These are phyloP conservation scores for Babesia ovata DNA, from an alignment of 169 alveolate genomes.

Conservation along the genomic window DNA sequence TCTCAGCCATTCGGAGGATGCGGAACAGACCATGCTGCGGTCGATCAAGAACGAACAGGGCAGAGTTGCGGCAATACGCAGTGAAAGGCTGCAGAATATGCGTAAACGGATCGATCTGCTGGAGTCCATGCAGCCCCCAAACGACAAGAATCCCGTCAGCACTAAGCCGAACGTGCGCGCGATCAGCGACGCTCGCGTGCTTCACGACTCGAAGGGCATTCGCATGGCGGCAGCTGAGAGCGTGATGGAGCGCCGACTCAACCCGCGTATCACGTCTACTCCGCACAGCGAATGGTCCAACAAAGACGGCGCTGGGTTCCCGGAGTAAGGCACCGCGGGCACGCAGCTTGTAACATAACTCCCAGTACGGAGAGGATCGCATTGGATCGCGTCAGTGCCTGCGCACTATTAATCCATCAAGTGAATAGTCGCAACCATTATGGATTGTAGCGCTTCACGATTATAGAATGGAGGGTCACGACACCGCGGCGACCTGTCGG, in stretches of 20 bases:
- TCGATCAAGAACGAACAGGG: slow-evolving; percentile 54
- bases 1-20: slow-evolving; percentile 64
- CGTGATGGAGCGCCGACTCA: slow-evolving; percentile 28
- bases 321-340: neutral
- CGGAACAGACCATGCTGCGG: slow-evolving; percentile 64
- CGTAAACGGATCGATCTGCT: slow-evolving; percentile 36
- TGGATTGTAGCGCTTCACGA: neutral
- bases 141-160: slow-evolving; percentile 10
- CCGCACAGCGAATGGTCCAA: slow-evolving; percentile 9
- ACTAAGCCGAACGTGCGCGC: slow-evolving; percentile 6
- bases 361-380: neutral
- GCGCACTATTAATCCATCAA: too few species aligned
- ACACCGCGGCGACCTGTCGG: too few species aligned
- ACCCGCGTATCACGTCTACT: slow-evolving; percentile 4
- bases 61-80: slow-evolving; percentile 18
- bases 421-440: too few species aligned
- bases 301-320: slow-evolving; percentile 52
- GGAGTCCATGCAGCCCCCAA: slow-evolving; percentile 31
- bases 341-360: neutral
- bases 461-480: too few species aligned
- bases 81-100: slow-evolving; percentile 24
- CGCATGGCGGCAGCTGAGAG: slow-evolving; percentile 33
- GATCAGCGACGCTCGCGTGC: slow-evolving; percentile 10
- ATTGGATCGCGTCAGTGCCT: too few species aligned
- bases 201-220: slow-evolving; percentile 56